Conservation (phyloP, 1,284 basidiomycete genomes). For the Inonotus obliquus region DNA sequence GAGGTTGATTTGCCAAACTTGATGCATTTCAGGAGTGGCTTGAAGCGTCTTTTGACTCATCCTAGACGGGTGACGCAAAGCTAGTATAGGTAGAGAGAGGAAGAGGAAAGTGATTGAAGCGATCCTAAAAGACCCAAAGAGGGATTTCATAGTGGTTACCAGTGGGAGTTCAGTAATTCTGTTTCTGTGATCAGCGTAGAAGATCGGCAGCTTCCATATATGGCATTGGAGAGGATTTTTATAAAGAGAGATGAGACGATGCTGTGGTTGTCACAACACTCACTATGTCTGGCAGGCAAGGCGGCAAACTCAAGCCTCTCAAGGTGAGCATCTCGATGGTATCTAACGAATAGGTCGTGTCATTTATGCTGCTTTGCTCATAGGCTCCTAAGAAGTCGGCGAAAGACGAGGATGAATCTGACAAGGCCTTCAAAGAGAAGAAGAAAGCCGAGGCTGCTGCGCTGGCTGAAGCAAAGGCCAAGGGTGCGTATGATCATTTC, state of each 20-base stretch:
- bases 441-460: constrained; percentile 68
- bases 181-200: not conserved
- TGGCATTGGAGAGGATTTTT: not conserved
- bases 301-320: constrained; percentile 75
- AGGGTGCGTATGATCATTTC: constrained; percentile 45
- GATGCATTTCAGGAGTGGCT: not conserved
- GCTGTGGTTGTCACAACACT: not conserved
- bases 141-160: not conserved
- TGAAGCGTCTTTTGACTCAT: not conserved
- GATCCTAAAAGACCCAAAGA: not conserved
- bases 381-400: constrained; percentile 77
- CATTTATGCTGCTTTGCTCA: not conserved
- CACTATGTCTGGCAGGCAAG: constrained; percentile 67
- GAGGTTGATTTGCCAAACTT: constrained; percentile 26
- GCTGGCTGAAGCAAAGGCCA: constrained; percentile 60
- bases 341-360: not conserved
- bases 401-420: constrained; percentile 67
- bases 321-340: constrained; percentile 38
- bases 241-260: not conserved
- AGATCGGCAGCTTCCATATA: not conserved
- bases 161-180: too few species aligned
- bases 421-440: constrained; percentile 65
- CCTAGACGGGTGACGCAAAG: not conserved
- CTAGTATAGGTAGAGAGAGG: not conserved
- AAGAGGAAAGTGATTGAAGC: not conserved